phyloP scores from a whole-genome alignment of 164 flowering plant species.

The Magnolia changhungtana region DNA sequence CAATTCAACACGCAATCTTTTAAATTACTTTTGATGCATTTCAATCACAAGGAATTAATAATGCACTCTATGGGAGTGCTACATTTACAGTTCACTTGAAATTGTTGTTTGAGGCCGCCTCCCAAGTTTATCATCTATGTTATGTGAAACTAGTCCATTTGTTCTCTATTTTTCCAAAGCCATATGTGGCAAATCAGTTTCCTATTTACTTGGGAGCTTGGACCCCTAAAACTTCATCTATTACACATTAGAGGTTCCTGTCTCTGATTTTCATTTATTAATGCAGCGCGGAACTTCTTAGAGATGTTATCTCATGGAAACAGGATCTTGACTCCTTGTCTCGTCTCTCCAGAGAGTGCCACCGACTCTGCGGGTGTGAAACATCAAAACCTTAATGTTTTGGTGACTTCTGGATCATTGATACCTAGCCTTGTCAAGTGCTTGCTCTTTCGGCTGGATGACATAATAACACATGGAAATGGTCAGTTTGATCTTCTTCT shows the following conservation, averaged over 20 bases:
- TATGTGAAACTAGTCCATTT: too few relatives aligned
- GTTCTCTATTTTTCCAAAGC: too few relatives aligned
- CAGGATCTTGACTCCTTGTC: slow-evolving; percentile 14
- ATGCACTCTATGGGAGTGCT: too few relatives aligned
- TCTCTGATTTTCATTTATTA: not conserved
- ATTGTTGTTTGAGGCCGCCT: not conserved
- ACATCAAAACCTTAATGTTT: slow-evolving; percentile 50
- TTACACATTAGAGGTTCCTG: not conserved
- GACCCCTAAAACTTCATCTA: not conserved
- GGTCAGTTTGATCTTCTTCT: slow-evolving; percentile 36
- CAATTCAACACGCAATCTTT: not conserved
- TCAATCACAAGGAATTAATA: not conserved
- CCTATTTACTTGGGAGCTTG: too few relatives aligned
- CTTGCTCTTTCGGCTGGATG: slow-evolving; percentile 74
- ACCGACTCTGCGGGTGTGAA: slow-evolving; percentile 19
- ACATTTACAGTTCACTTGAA: not conserved
- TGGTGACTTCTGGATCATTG: slow-evolving; percentile 91
- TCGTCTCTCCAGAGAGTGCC: slow-evolving; percentile 22
- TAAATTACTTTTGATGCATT: not conserved
- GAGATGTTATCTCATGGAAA: slow-evolving; percentile 54
- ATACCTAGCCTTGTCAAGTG: slow-evolving; percentile 94
- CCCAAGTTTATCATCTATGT: too few relatives aligned
- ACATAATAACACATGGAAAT: slow-evolving; percentile 52
- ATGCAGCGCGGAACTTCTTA: slow-evolving; percentile 68
- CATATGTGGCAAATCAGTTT: too few relatives aligned